Conservation (phyloP, 192 early-diverging fungal species). For the Coemansia sp. region DNA sequence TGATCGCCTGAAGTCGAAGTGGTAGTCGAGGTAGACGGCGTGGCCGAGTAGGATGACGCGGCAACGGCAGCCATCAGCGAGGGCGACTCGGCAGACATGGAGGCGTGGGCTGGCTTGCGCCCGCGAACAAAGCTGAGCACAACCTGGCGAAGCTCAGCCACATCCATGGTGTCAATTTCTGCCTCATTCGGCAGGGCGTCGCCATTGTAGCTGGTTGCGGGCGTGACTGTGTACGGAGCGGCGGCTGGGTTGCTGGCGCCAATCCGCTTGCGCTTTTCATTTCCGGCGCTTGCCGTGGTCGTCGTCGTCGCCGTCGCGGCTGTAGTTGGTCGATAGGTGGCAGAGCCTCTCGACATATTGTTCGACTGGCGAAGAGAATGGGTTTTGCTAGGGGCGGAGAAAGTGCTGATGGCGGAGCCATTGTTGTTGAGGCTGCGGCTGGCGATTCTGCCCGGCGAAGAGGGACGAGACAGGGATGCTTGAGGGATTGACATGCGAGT, state of each 20-base stretch:
- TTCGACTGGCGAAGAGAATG: conserved; percentile 8
- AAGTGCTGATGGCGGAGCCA: conserved; percentile 2
- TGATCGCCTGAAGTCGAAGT: not conserved
- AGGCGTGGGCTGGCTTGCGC: conserved; percentile 15
- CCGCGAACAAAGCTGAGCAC: conserved; percentile 32
- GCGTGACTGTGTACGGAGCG: not conserved
- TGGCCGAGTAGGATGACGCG: conserved; percentile 23
- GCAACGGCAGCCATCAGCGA: too few relatives aligned
- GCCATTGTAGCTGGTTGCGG: conserved; percentile 6
- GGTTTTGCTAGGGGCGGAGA: not conserved
- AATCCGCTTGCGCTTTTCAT: conserved; percentile 18
- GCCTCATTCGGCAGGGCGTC: conserved; percentile 37
- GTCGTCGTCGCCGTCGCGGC: too few relatives aligned
- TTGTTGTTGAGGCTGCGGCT: conserved; percentile 1
- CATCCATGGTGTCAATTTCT: conserved; percentile 48
- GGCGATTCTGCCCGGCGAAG: conserved; percentile 5
- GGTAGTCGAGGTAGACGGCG: conserved; percentile 9
- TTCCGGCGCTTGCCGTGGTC: conserved; percentile 9
- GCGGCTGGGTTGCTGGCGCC: not conserved
- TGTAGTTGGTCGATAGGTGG: conserved; percentile 26
- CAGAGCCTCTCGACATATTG: conserved; percentile 6
- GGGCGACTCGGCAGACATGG: conserved; percentile 26
- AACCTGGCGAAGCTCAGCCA: conserved; percentile 45
- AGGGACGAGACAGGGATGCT: conserved; percentile 13
- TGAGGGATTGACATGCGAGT: conserved; percentile 30